Evolutionary conservation across 2,329 filamentous ascomycete genomes (phyloP).

Genomic region (Ophiostoma australiae): DNA sequence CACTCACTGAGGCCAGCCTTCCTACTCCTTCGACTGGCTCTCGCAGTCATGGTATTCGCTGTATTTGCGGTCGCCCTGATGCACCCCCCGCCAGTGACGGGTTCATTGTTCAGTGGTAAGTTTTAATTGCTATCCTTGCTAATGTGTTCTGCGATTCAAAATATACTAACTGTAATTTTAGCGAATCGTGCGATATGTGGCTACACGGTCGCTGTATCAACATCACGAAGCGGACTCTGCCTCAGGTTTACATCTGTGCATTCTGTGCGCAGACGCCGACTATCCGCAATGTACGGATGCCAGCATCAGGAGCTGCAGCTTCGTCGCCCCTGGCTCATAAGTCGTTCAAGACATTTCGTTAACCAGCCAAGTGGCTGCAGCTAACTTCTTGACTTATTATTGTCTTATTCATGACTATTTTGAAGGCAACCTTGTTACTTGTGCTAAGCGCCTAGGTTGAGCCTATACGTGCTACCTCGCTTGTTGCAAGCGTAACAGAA

Average conservation of each 20-base stretch:
- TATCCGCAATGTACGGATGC: conserved; percentile 45
- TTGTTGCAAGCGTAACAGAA: conserved; percentile 6
- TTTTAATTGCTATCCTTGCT: conserved; percentile 13
- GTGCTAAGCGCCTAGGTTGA: not conserved
- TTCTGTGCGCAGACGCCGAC: conserved; percentile 59
- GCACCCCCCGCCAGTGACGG: conserved; percentile 43
- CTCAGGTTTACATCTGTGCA: conserved; percentile 58
- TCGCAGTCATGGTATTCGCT: conserved; percentile 47
- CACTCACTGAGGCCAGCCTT: conserved; percentile 46
- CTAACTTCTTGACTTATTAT: not conserved
- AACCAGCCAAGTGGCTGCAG: conserved; percentile 11
- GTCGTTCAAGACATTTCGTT: conserved; percentile 44
- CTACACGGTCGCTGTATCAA: conserved; percentile 61
- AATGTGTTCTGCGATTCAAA: not conserved
- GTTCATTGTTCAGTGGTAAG: conserved; percentile 62
- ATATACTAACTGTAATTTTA: conserved; percentile 31
- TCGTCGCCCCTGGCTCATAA: conserved; percentile 44
- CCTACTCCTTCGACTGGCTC: conserved; percentile 43
- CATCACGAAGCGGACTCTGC: conserved; percentile 52
- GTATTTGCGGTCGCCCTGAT: conserved; percentile 49
- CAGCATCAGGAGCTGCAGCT: conserved; percentile 31
- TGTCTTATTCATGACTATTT: not conserved
- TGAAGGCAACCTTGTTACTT: not conserved
- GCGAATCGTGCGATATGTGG: conserved; percentile 61
- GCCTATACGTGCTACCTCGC: not conserved